phyloP scores from a whole-genome alignment of 1,284 basidiomycete genomes.

The Tilletia walkeri region DNA sequence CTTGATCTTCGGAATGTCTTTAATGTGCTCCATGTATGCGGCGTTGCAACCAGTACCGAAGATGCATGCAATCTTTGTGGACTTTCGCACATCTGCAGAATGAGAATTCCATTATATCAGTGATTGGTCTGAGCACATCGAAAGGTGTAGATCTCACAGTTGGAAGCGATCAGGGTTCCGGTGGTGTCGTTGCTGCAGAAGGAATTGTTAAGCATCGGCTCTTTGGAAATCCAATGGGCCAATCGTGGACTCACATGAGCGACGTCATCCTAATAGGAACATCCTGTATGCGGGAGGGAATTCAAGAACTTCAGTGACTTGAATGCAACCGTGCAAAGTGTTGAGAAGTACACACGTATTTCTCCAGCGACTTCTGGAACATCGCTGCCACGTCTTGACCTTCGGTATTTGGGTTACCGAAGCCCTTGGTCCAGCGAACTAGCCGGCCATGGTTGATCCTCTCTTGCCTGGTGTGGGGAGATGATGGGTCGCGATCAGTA shows the following conservation, averaged over 20 bases:
- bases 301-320: not conserved
- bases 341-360: constrained; percentile 55
- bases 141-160: constrained; percentile 59
- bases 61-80: constrained; percentile 89
- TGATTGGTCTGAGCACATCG: too few relatives aligned
- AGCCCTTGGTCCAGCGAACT: constrained; percentile 98
- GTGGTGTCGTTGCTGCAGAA: constrained; percentile 82
- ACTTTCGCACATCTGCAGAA: constrained; percentile 70
- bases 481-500: constrained; percentile 19
- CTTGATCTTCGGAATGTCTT: constrained; percentile 72
- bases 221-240: too few relatives aligned
- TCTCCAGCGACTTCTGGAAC: constrained; percentile 79
- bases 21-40: constrained; percentile 75
- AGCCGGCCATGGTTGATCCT: constrained; percentile 91
- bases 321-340: too few relatives aligned
- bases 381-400: constrained; percentile 87
- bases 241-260: constrained; percentile 30
- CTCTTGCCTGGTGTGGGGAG: constrained; percentile 63
- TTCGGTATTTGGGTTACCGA: constrained; percentile 87
- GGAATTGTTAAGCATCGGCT: not conserved
- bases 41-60: constrained; percentile 99
- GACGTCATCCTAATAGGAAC: constrained; percentile 53
- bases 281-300: constrained; percentile 14
- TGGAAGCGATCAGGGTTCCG: constrained; percentile 91
- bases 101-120: not conserved